phyloP scores from a whole-genome alignment of 176 grass and related monocot genomes.

The Oryza brachyantha region DNA sequence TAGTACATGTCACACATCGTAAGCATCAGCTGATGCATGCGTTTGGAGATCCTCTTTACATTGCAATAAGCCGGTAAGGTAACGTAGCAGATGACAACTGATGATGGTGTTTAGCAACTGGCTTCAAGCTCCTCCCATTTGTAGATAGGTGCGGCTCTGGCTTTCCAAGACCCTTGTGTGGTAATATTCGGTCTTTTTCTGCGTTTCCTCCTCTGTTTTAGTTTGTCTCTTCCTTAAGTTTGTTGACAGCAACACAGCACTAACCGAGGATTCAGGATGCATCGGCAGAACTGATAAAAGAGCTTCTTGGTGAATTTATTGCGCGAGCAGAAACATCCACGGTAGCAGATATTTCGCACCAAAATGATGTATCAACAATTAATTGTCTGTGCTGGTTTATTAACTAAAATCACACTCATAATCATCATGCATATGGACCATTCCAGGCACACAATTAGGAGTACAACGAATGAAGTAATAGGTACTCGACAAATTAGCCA shows the following conservation, averaged over 20 bases:
- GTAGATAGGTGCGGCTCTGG: background rate
- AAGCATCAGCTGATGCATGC: background rate
- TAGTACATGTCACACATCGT: background rate
- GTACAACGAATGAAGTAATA: background rate
- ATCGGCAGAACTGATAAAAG: background rate
- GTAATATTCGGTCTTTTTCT: slow-evolving; percentile 11
- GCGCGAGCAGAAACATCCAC: background rate
- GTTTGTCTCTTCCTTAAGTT: background rate
- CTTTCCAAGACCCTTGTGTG: background rate
- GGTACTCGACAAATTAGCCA: background rate
- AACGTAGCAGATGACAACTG: background rate
- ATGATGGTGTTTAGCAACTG: slow-evolving; percentile 10
- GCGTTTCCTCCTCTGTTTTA: background rate
- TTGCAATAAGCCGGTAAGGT: too few species aligned
- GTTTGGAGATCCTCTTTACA: background rate
- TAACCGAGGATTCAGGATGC: background rate
- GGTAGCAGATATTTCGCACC: background rate
- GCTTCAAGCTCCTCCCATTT: background rate
- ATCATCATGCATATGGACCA: background rate
- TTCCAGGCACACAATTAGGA: background rate
- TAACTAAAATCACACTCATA: background rate
- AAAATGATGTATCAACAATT: background rate
- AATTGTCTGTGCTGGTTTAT: background rate
- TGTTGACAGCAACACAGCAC: background rate
- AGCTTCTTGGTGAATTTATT: background rate